These are phyloP conservation scores for Pleurotus cornucopiae DNA, from an alignment of 768 basidiomycete genomes.

Conservation along the genomic window DNA sequence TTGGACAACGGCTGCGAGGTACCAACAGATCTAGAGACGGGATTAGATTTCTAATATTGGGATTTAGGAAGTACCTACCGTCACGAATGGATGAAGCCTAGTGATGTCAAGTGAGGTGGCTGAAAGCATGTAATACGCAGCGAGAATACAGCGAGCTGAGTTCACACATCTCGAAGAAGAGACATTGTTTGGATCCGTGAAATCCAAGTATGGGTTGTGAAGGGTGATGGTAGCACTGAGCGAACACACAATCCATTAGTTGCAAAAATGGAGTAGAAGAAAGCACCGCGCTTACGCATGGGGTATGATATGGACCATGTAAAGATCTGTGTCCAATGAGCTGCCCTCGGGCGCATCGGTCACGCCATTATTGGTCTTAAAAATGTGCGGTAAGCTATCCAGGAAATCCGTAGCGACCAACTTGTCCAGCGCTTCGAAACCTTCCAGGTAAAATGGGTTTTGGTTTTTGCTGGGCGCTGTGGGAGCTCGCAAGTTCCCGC, in stretches of 20 bases:
- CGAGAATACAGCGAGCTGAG: conserved; percentile 70
- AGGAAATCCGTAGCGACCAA: conserved; percentile 67
- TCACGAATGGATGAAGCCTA: conserved; percentile 76
- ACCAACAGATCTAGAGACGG: conserved; percentile 76
- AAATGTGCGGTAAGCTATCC: conserved; percentile 63
- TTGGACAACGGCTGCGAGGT: conserved; percentile 83
- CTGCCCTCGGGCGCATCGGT: conserved; percentile 55
- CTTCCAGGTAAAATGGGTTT: conserved; percentile 63
- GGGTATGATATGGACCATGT: conserved; percentile 82
- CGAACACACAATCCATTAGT: neutral
- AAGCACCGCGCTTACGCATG: conserved; percentile 63
- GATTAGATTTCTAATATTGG: conserved; percentile 1
- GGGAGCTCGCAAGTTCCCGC: conserved; percentile 64
- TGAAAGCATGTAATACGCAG: conserved; percentile 73
- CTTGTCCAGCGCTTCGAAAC: conserved; percentile 67
- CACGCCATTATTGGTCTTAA: conserved; percentile 59
- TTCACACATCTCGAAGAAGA: conserved; percentile 74
- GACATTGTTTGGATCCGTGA: conserved; percentile 55
- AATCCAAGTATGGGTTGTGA: conserved; percentile 81
- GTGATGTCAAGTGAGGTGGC: conserved; percentile 80
- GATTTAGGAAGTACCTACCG: conserved; percentile 39
- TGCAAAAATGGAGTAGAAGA: neutral
- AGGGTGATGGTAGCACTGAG: conserved; percentile 81
- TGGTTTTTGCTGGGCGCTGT: conserved; percentile 66
- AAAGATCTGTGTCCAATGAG: conserved; percentile 75